phyloP scores from a whole-genome alignment of 83 land plant species.

The Picea engelmannii region DNA sequence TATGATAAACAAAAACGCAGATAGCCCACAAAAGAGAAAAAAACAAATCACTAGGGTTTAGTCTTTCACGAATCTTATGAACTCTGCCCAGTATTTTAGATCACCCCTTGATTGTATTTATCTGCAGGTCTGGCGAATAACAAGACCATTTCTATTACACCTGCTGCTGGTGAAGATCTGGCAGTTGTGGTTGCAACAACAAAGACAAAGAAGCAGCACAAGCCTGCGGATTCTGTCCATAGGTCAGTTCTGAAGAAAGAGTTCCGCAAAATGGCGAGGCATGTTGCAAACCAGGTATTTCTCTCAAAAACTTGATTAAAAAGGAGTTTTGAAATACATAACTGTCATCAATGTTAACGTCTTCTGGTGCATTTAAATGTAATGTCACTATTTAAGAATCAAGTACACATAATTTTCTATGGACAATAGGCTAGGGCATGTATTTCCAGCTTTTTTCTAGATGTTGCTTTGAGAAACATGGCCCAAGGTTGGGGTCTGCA shows the following conservation, averaged over 20 bases:
- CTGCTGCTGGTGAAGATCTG: slow-evolving; percentile 56
- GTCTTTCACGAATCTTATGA: no score
- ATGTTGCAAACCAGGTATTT: slow-evolving; percentile 77
- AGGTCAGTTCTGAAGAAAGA: slow-evolving; percentile 80
- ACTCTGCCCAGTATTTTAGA: neutral
- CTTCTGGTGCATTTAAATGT: no score
- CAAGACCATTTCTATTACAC: slow-evolving; percentile 77
- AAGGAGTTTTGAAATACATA: no score
- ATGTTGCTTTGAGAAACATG: no score
- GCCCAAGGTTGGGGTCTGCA: no score
- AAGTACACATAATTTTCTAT: no score
- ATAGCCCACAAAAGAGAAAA: neutral
- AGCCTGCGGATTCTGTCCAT: slow-evolving; percentile 54
- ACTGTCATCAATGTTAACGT: no score
- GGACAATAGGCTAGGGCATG: no score
- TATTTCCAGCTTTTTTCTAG: no score
- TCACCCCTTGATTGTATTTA: neutral
- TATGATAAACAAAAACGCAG: neutral
- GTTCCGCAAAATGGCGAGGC: slow-evolving; percentile 74
- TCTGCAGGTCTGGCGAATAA: slow-evolving; percentile 86
- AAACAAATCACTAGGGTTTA: no score
- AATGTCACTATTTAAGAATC: no score
- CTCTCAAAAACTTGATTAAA: no score
- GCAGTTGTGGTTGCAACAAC: slow-evolving; percentile 73
- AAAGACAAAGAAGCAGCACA: slow-evolving; percentile 85